These are phyloP conservation scores for Dactylellina leptospora DNA, from an alignment of 2,329 filamentous ascomycete species.

Conservation along the genomic window DNA sequence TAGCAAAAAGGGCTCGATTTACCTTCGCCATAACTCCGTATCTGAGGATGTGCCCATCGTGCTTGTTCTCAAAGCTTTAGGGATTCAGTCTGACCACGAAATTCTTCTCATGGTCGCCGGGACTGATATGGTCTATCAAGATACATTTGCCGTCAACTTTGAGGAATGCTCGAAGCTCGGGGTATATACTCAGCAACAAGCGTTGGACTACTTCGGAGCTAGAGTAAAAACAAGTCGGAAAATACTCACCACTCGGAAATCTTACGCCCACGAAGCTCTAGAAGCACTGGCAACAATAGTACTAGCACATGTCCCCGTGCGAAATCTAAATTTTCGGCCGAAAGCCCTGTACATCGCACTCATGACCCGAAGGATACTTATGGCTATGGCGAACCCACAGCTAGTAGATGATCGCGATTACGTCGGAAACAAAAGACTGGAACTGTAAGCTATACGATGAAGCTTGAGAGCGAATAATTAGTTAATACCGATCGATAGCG, in stretches of 20 bases:
- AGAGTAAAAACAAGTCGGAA: constrained; percentile 86
- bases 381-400: constrained; percentile 88
- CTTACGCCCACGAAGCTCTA: constrained; percentile 82
- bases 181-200: constrained; percentile 92
- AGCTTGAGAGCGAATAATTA: neutral
- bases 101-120: constrained; percentile 91
- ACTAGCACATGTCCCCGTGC: constrained; percentile 91
- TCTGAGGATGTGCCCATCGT: constrained; percentile 95
- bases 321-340: constrained; percentile 92
- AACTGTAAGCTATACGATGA: constrained; percentile 66
- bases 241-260: constrained; percentile 62
- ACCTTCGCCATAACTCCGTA: constrained; percentile 89
- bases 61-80: constrained; percentile 90
- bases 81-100: constrained; percentile 91
- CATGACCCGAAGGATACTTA: constrained; percentile 95
- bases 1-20: constrained; percentile 90
- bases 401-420: constrained; percentile 97
- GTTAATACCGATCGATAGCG: constrained; percentile 60
- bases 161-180: constrained; percentile 86
- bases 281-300: constrained; percentile 92
- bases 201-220: constrained; percentile 87
- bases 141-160: constrained; percentile 94
- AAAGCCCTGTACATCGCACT: constrained; percentile 96
- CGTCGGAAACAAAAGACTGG: constrained; percentile 94
- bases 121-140: constrained; percentile 85